phyloP scores from a whole-genome alignment of 2,329 filamentous ascomycete species.

The Colletotrichum caudatum region DNA sequence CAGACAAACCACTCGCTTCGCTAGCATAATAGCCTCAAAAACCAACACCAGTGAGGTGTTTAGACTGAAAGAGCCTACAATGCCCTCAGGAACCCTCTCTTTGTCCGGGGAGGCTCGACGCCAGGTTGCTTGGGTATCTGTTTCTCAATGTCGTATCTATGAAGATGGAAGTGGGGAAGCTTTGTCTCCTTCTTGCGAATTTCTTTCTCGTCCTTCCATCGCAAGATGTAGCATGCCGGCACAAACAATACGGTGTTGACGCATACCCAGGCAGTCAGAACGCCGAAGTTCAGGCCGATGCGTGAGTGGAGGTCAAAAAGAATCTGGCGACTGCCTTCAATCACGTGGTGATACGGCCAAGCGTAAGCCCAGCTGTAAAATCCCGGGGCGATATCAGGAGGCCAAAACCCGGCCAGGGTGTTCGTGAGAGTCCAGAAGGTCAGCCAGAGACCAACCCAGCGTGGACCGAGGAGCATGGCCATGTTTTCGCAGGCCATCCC shows the following conservation, averaged over 20 bases:
- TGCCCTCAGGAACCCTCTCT: slow-evolving; percentile 22
- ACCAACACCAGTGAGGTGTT: not conserved
- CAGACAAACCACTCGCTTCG: not conserved
- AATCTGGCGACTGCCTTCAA: slow-evolving; percentile 29
- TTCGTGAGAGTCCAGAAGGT: slow-evolving; percentile 32
- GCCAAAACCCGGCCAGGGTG: slow-evolving; percentile 30
- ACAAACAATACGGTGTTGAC: slow-evolving; percentile 19
- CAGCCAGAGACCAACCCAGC: slow-evolving; percentile 34
- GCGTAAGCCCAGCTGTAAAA: slow-evolving; percentile 34
- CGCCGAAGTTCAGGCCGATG: slow-evolving; percentile 30
- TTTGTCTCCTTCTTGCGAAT: slow-evolving; percentile 16
- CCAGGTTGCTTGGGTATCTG: slow-evolving; percentile 28
- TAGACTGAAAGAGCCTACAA: not conserved
- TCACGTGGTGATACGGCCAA: slow-evolving; percentile 33
- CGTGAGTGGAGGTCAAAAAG: slow-evolving; percentile 31
- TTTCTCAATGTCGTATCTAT: slow-evolving; percentile 18
- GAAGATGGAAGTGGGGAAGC: slow-evolving; percentile 17
- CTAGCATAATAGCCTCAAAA: not conserved
- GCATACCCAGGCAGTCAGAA: slow-evolving; percentile 16
- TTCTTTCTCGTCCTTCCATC: slow-evolving; percentile 32
- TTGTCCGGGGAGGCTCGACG: slow-evolving; percentile 18
- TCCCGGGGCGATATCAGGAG: slow-evolving; percentile 25
- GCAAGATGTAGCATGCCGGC: slow-evolving; percentile 27
- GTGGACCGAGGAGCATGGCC: slow-evolving; percentile 26
- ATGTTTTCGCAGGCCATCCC: slow-evolving; percentile 35